Evolutionary conservation across 106 monocot genomes (phyloP).

Genomic region (Amphibolis antarctica): DNA sequence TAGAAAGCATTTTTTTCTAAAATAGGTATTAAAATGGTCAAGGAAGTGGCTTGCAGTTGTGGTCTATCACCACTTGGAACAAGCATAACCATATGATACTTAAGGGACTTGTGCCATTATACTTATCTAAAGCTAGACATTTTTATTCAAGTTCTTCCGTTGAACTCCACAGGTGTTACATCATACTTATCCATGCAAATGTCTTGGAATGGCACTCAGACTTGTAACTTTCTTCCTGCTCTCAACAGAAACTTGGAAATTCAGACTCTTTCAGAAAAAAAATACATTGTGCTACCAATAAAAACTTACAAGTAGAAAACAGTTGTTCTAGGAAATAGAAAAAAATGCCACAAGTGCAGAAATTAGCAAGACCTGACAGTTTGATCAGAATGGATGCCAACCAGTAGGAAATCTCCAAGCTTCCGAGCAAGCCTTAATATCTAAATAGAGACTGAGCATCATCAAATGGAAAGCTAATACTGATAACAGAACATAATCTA

Average conservation of each 20-base stretch:
- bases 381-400: constrained; percentile 28
- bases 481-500: no score
- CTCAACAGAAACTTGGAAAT: background rate
- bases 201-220: background rate
- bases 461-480: no score
- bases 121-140: background rate
- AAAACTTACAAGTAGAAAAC: background rate
- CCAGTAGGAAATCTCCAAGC: constrained; percentile 27
- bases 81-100: no score
- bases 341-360: background rate
- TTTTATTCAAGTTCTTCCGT: background rate
- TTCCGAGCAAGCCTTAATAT: constrained; percentile 23
- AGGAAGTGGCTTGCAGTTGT: no score
- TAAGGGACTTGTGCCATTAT: no score
- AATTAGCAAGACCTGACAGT: constrained; percentile 13
- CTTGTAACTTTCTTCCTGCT: background rate
- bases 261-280: background rate
- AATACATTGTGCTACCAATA: background rate
- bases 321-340: background rate
- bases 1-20: no score
- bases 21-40: no score
- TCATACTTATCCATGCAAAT: no score
- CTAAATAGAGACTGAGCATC: background rate
- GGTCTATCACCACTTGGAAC: no score
- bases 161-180: no score